Percentiles rank a stretch among this genome's conserved stretches.
Evolutionary conservation across 371 early-diverging fungal genomes (phyloP).

Genomic region (Entomophthora muscae): DNA sequence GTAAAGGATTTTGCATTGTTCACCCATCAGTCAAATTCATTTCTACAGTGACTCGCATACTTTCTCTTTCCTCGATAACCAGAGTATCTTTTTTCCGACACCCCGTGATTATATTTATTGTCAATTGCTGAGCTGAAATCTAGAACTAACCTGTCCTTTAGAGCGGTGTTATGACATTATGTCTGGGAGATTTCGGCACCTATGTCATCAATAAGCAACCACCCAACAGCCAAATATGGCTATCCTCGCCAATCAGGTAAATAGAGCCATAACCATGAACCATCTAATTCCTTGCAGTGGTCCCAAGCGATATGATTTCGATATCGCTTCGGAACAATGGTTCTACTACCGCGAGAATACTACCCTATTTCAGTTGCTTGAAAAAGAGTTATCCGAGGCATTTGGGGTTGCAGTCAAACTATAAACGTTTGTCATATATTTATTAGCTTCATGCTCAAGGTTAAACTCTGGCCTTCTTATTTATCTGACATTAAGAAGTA

Average conservation of each 20-base stretch:
- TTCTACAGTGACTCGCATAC: too few relatives aligned
- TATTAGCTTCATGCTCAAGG: too few relatives aligned
- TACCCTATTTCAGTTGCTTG: conserved; percentile 1
- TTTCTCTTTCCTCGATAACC: too few relatives aligned
- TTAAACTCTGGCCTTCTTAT: too few relatives aligned
- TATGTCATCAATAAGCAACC: conserved; percentile 98
- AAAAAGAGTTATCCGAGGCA: background rate
- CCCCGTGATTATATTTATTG: too few relatives aligned
- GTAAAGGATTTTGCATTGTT: conserved; percentile 40
- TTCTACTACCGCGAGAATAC: conserved; percentile 25
- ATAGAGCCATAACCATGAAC: background rate
- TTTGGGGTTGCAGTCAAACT: background rate
- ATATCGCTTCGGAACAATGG: conserved; percentile 36
- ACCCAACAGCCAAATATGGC: conserved; percentile 96
- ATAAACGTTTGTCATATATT: too few relatives aligned
- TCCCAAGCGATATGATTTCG: conserved; percentile 78
- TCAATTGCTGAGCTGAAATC: too few relatives aligned
- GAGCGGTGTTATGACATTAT: conserved; percentile 77
- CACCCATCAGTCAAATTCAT: too few relatives aligned
- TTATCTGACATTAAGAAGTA: too few relatives aligned
- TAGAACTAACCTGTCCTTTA: too few relatives aligned
- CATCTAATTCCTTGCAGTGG: conserved; percentile 34
- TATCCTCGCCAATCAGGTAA: conserved; percentile 80
- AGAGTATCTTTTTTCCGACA: too few relatives aligned
- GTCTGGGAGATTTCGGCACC: conserved; percentile 67